A percentile compares a stretch with the other conserved stretches of the same genome.
Evolutionary conservation across 352 stramenopile genomes (phyloP).

Genomic region (Peronosclerospora sorghi): DNA sequence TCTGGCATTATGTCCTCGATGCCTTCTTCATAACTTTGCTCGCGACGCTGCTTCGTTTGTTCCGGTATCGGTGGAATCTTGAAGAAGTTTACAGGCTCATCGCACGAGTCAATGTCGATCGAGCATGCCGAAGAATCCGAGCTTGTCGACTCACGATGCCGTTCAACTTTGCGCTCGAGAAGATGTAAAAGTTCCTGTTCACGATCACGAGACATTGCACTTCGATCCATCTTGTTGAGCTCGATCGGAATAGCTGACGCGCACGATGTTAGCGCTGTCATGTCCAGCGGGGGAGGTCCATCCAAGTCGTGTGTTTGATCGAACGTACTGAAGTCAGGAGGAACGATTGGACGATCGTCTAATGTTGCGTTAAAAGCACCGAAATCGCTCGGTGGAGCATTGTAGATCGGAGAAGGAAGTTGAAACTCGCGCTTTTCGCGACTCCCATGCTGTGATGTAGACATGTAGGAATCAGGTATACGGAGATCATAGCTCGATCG

Average conservation of each 20-base stretch:
- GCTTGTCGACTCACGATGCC: constrained; percentile 31
- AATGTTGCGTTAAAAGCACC: constrained; percentile 13
- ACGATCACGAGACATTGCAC: constrained; percentile 1
- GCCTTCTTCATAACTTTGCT: background rate
- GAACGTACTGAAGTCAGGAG: constrained; percentile 17
- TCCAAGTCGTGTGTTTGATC: constrained; percentile 9
- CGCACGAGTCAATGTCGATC: constrained; percentile 63
- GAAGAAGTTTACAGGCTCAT: constrained; percentile 9
- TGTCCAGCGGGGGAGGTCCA: constrained; percentile 15
- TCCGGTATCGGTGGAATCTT: constrained; percentile 14
- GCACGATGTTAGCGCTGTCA: constrained; percentile 21
- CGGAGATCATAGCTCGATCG: constrained; percentile 15
- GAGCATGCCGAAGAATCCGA: constrained; percentile 55
- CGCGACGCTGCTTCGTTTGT: constrained; percentile 4
- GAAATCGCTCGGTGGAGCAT: constrained; percentile 17
- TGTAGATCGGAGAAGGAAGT: constrained; percentile 13
- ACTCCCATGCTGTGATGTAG: constrained; percentile 19
- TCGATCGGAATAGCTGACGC: constrained; percentile 14
- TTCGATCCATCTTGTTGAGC: constrained; percentile 8
- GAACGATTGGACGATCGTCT: constrained; percentile 6
- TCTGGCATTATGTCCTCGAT: background rate
- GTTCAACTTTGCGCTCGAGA: constrained; percentile 13
- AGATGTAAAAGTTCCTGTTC: constrained; percentile 9
- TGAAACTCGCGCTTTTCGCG: constrained; percentile 23
- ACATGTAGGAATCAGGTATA: constrained; percentile 27